Conservation (phyloP, 2,329 filamentous ascomycete genomes). For the Fonsecaea pedrosoi region DNA sequence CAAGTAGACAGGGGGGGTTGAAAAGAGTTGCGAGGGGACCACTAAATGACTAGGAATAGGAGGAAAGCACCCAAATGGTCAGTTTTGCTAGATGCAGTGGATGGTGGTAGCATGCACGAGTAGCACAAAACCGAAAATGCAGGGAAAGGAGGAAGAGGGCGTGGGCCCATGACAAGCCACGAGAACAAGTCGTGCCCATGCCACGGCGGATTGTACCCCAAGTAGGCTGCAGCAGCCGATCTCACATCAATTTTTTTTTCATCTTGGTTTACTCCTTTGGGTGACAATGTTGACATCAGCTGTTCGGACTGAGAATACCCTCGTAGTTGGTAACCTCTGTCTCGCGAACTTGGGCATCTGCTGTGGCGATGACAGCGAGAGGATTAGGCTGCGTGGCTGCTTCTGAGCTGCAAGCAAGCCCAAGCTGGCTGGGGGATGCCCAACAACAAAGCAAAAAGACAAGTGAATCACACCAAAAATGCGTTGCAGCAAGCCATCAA, state of each 20-base stretch:
- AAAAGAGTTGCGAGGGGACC: slow-evolving; percentile 3
- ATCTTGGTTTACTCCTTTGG: not conserved
- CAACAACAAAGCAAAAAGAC: not conserved
- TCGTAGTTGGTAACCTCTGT: not conserved
- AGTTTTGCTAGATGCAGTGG: not conserved
- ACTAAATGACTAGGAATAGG: not conserved
- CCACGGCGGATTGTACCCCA: not conserved
- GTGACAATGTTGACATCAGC: not conserved
- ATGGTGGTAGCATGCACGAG: not conserved
- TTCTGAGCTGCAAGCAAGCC: not conserved
- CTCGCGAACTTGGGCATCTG: not conserved
- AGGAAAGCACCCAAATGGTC: slow-evolving; percentile 5
- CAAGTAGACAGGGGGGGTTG: slow-evolving; percentile 12
- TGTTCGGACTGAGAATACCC: not conserved
- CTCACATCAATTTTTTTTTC: not conserved
- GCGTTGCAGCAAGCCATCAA: not conserved
- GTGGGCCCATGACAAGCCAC: not conserved
- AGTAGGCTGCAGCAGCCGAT: slow-evolving; percentile 2
- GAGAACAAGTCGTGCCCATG: not conserved
- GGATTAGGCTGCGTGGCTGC: not conserved
- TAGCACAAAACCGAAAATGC: slow-evolving; percentile 7
- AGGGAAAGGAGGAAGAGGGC: not conserved
- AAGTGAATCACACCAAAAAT: not conserved
- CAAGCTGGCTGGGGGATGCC: not conserved
- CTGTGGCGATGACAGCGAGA: not conserved